A percentile compares a stretch with the other conserved stretches of the same genome.
Conservation (phyloP, 1,284 basidiomycete genomes). For the Ganoderma lucidum region DNA sequence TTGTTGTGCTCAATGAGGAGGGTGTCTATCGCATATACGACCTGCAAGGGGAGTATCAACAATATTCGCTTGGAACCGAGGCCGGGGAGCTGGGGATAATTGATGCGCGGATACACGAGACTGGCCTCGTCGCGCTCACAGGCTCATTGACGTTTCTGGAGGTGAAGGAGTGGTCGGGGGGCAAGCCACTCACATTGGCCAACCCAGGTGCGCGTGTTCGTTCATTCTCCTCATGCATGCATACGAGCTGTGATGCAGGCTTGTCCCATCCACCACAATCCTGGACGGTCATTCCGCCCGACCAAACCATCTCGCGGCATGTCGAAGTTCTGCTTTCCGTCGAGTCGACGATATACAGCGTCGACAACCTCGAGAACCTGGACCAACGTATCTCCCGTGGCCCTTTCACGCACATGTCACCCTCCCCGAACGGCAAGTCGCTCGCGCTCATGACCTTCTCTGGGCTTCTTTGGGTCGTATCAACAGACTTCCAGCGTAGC, state of each 20-base stretch:
- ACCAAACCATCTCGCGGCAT: conserved; percentile 85
- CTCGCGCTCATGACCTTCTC: conserved; percentile 84
- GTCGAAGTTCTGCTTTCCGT: conserved; percentile 87
- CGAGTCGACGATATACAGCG: conserved; percentile 78
- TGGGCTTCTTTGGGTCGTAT: conserved; percentile 90
- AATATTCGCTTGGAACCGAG: conserved; percentile 86
- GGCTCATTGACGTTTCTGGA: conserved; percentile 83
- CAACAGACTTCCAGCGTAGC: conserved; percentile 89
- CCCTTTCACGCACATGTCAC: conserved; percentile 87
- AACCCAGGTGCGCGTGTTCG: conserved; percentile 64
- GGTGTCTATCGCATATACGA: conserved; percentile 93
- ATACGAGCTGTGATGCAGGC: conserved; percentile 49
- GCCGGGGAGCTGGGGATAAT: conserved; percentile 88
- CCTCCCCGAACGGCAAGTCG: conserved; percentile 94
- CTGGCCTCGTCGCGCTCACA: conserved; percentile 88
- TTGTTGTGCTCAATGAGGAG: conserved; percentile 91
- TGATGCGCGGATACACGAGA: conserved; percentile 86
- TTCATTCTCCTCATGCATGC: background rate
- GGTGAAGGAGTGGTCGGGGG: conserved; percentile 87
- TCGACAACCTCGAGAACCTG: conserved; percentile 87
- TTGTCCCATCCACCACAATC: conserved; percentile 80
- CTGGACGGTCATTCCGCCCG: conserved; percentile 90
- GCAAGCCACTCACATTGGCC: conserved; percentile 69
- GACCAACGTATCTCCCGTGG: conserved; percentile 92
- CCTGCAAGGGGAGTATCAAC: conserved; percentile 85